A percentile compares a stretch with the other conserved stretches of the same genome.
Conservation (phyloP, 225 moss, liverwort and hornwort genomes). For the Asterella californica region DNA sequence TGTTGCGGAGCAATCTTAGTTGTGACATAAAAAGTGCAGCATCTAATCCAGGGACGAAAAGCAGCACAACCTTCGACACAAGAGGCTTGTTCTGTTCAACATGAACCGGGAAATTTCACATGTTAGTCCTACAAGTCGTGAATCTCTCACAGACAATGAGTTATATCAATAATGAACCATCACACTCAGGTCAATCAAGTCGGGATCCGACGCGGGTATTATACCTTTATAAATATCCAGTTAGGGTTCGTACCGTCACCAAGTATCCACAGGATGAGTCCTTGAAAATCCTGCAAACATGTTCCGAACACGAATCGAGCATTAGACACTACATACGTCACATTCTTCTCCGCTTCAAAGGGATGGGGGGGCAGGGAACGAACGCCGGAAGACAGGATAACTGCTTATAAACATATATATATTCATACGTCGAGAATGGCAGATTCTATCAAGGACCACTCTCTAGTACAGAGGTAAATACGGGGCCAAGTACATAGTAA, state of each 20-base stretch:
- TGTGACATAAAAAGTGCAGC: conserved; percentile 77
- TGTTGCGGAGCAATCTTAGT: conserved; percentile 42
- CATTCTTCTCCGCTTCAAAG: background rate
- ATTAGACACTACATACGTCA: background rate
- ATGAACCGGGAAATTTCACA: background rate
- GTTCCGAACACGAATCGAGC: background rate
- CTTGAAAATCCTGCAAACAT: conserved; percentile 65
- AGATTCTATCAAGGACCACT: no score
- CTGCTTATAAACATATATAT: no score
- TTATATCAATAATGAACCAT: background rate
- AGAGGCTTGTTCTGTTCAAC: conserved; percentile 71
- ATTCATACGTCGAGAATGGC: no score
- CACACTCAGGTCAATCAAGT: background rate
- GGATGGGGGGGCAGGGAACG: background rate
- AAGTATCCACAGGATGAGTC: conserved; percentile 69
- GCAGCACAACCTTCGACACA: conserved; percentile 75
- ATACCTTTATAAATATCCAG: conserved; percentile 84
- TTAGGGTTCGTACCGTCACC: conserved; percentile 80
- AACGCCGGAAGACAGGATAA: no score
- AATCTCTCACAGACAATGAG: background rate
- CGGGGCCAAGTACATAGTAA: background rate
- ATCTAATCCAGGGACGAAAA: conserved; percentile 78
- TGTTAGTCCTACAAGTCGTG: background rate
- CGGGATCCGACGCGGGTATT: background rate
- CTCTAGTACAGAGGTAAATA: no score